These are phyloP conservation scores for Asparagopsis taxiformis DNA, from an alignment of 31 red algal species.

Conservation along the genomic window DNA sequence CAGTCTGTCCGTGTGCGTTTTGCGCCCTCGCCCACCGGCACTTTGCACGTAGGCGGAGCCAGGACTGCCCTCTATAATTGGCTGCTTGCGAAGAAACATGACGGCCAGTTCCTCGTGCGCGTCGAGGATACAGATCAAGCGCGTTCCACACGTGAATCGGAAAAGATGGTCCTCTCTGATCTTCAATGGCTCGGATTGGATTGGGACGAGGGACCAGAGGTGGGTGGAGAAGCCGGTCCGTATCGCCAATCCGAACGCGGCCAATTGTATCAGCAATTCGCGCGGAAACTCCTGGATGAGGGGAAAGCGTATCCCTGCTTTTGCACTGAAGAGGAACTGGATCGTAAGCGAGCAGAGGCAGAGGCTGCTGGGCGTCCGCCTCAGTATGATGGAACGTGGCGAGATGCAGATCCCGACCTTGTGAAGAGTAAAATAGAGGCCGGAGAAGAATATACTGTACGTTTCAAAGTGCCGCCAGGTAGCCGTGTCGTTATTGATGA, in stretches of 20 bases:
- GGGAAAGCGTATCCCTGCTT: conserved; percentile 98
- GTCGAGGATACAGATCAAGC: conserved; percentile 97
- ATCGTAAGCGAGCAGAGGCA: conserved; percentile 56
- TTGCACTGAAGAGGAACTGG: conserved; percentile 92
- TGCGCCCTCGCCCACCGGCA: conserved; percentile 96
- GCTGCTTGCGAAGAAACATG: conserved; percentile 73
- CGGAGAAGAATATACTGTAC: conserved; percentile 75
- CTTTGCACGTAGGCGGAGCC: conserved; percentile 94
- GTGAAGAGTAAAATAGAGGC: conserved; percentile 49
- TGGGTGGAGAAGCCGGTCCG: conserved; percentile 70
- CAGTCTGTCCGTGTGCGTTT: conserved; percentile 80
- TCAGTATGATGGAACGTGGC: conserved; percentile 92
- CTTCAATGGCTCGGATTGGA: conserved; percentile 88
- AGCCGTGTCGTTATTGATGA: conserved; percentile 88
- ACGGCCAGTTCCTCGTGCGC: conserved; percentile 89
- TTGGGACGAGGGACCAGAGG: conserved; percentile 94
- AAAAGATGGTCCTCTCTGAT: conserved; percentile 79
- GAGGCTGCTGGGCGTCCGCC: conserved; percentile 72
- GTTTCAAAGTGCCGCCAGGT: conserved; percentile 82
- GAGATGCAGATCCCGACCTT: conserved; percentile 71
- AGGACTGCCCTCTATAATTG: conserved; percentile 97
- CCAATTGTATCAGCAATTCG: conserved; percentile 72
- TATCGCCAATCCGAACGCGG: conserved; percentile 92
- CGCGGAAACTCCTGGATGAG: conserved; percentile 34
- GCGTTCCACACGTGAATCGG: conserved; percentile 82